phyloP scores from a whole-genome alignment of 257 asterid species.

The Solanum rostratum region DNA sequence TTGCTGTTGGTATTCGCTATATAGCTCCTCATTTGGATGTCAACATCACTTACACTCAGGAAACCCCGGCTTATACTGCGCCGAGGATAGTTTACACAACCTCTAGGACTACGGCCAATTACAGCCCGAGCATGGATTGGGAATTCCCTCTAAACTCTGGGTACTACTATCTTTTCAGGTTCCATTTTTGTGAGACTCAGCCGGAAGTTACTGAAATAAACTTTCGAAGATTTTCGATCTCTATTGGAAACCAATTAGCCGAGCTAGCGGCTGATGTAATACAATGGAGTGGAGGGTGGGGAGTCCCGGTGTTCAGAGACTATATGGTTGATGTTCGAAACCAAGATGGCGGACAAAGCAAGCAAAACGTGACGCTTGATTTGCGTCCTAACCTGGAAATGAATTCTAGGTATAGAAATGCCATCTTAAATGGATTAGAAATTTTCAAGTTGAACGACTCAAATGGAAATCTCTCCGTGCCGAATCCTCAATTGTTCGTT shows the following conservation, averaged over 20 bases:
- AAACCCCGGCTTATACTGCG: constrained; percentile 31
- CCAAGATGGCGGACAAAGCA: constrained; percentile 3
- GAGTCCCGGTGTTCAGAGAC: constrained; percentile 30
- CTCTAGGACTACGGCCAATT: constrained; percentile 4
- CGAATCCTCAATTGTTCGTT: constrained; percentile 9
- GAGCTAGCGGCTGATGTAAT: constrained; percentile 10
- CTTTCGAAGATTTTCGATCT: constrained; percentile 9
- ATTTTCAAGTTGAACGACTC: constrained; percentile 37
- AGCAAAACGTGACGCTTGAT: constrained; percentile 16
- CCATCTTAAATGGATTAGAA: constrained; percentile 48
- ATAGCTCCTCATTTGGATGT: background rate
- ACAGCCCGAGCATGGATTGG: constrained; percentile 23
- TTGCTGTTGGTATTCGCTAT: background rate
- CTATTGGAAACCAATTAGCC: constrained; percentile 12
- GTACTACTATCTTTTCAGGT: constrained; percentile 28
- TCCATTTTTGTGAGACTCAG: constrained; percentile 46
- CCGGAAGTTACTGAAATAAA: background rate
- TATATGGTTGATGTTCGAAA: constrained; percentile 7
- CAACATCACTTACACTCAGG: constrained; percentile 7
- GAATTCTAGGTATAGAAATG: background rate
- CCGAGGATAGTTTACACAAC: constrained; percentile 28
- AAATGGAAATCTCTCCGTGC: constrained; percentile 22
- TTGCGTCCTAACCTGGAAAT: constrained; percentile 2
- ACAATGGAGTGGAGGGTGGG: background rate
- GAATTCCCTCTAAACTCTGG: constrained; percentile 35